A percentile compares a stretch with the other conserved stretches of the same genome.
phyloP scores from a whole-genome alignment of 768 basidiomycete genomes.

The Phallus indusiatus region DNA sequence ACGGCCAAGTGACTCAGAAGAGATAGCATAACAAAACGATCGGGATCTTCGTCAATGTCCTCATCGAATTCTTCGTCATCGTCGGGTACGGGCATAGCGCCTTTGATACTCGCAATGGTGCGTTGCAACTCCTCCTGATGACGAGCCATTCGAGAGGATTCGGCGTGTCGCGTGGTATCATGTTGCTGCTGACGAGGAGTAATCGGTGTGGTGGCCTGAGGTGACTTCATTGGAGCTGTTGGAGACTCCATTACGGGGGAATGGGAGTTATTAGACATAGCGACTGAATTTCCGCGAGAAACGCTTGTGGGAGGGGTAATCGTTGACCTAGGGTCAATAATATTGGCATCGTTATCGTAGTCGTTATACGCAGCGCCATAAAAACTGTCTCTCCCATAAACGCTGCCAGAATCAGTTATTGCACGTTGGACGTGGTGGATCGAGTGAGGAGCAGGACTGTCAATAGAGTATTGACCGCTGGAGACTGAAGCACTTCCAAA shows the following conservation, averaged over 20 bases:
- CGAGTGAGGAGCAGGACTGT: neutral
- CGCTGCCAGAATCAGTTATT: neutral
- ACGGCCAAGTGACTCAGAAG: constrained; percentile 84
- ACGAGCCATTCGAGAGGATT: constrained; percentile 5
- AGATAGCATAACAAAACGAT: constrained; percentile 80
- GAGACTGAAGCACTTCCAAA: neutral
- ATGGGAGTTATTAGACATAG: neutral
- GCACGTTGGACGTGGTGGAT: neutral
- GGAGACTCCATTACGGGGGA: neutral
- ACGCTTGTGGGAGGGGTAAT: neutral
- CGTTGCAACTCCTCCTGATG: constrained; percentile 18
- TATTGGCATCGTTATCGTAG: neutral
- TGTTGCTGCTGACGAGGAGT: neutral
- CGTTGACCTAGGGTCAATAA: neutral
- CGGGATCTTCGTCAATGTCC: constrained; percentile 56
- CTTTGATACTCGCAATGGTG: constrained; percentile 23
- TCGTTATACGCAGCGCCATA: neutral
- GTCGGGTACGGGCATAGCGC: constrained; percentile 35
- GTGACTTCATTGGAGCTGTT: neutral
- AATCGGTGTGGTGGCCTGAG: neutral
- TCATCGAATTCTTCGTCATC: constrained; percentile 39
- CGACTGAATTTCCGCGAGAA: constrained; percentile 3
- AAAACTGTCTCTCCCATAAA: neutral
- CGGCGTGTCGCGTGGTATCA: neutral
- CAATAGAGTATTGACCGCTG: neutral